phyloP scores from a whole-genome alignment of 495 filamentous ascomycete species.

The Tuber calosporum region DNA sequence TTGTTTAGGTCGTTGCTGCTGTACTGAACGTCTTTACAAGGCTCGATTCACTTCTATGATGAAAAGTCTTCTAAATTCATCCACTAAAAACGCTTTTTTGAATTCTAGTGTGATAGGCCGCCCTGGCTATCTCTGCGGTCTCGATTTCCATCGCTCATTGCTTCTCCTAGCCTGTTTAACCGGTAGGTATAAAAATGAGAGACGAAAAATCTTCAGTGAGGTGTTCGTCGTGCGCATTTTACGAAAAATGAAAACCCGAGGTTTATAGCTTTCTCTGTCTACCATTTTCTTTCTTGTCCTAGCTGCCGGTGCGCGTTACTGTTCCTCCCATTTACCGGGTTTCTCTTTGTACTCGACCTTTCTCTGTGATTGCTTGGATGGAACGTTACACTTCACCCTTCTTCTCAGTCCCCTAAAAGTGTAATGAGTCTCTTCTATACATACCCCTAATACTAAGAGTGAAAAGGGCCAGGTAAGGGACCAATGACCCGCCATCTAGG shows the following conservation, averaged over 20 bases:
- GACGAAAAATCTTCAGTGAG: background rate
- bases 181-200: background rate
- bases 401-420: background rate
- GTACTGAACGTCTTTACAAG: slow-evolving; percentile 95
- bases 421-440: slow-evolving; percentile 2
- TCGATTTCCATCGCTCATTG: background rate
- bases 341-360: background rate
- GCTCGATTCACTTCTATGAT: slow-evolving; percentile 81
- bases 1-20: slow-evolving; percentile 69
- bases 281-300: background rate
- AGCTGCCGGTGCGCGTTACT: background rate
- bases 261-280: background rate
- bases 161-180: background rate
- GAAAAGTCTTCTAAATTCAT: background rate
- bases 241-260: background rate
- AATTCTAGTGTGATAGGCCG: background rate
- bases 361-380: background rate
- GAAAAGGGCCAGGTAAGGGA: background rate
- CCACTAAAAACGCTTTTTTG: background rate
- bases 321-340: background rate
- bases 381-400: background rate
- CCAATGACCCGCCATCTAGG: background rate
- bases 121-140: background rate
- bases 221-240: background rate
- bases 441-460: slow-evolving; percentile 2